Evolutionary conservation across 2,329 filamentous ascomycete genomes (phyloP), one percentile per base, ranked within the genome.

Genomic region (Pochonia chlamydosporia): DNA sequence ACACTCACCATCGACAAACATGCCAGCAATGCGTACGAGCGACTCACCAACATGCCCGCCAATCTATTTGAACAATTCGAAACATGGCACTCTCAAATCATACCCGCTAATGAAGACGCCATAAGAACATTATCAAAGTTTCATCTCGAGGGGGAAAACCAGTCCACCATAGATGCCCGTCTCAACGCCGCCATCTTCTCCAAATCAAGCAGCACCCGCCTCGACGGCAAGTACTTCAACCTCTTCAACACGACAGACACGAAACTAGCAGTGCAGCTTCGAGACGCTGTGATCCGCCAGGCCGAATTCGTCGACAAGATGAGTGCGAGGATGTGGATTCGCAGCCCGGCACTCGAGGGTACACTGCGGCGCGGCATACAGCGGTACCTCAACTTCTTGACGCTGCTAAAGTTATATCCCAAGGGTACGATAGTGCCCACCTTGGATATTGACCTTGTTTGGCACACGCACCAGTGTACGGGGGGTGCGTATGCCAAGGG

Each of bases 381-480:
- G 3, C 64, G 71, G 3, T 75, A 75, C 49, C 49, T 51, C 13
- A 59, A 62, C 25, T 72, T 71, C 47, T 53, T 70, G 31, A 52
- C 53, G 9, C 59, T 72, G 3, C 52, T 70, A 33, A 56, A 53
- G 26, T 47, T 54, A 1, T 55, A 65, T 44, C 56, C 58, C 5
- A 46, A 47, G 5, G 58, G 23, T 9, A 63, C 60, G 13, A 49
- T 68, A 4, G 68, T 71, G 2, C 70, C 70, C 0, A 71, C 69
- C 0, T 52, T 70, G 4, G 69, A 71, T 48, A 63, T 73, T 16
- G 69, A 73, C 49, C 55, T 73, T 0, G 62, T 62, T 1, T 73
- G 70, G 70, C 67, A 72, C 41, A 73, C 70, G 0, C 68, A 72
- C 43, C 69, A 71, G 45, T 64, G 63, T 40, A 61, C 59, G 1